Percentiles rank a stretch among this genome's conserved stretches.
These are phyloP conservation scores for Leccinum rimulosum DNA, from an alignment of 768 basidiomycete genomes.

Conservation along the genomic window DNA sequence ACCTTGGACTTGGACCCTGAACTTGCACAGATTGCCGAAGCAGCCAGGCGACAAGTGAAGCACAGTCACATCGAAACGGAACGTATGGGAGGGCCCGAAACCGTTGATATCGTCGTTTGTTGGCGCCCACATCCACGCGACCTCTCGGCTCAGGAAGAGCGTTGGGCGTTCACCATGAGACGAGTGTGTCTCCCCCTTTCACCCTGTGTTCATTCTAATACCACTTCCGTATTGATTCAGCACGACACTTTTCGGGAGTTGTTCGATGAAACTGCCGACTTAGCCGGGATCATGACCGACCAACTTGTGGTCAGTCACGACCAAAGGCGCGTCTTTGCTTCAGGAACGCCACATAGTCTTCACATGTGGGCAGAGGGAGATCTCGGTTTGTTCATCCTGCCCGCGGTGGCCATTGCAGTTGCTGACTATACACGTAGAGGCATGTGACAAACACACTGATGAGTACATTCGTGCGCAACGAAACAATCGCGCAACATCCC, in stretches of 20 bases:
- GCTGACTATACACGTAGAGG: conserved; percentile 44
- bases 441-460: conserved; percentile 59
- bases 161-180: conserved; percentile 56
- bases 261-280: conserved; percentile 66
- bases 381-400: conserved; percentile 45
- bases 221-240: conserved; percentile 34
- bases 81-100: conserved; percentile 33
- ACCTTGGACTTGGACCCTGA: conserved; percentile 58
- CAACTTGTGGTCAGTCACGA: conserved; percentile 61
- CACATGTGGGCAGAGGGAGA: conserved; percentile 67
- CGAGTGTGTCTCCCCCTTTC: conserved; percentile 42
- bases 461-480: conserved; percentile 56
- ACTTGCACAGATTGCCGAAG: conserved; percentile 53
- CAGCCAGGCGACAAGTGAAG: conserved; percentile 32
- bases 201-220: neutral
- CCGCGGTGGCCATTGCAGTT: neutral
- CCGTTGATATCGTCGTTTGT: conserved; percentile 52
- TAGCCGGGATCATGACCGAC: conserved; percentile 47
- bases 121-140: conserved; percentile 69
- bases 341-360: conserved; percentile 63
- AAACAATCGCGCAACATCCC: conserved; percentile 26
- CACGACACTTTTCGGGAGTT: conserved; percentile 61
- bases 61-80: conserved; percentile 23
- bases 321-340: conserved; percentile 63
- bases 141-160: conserved; percentile 34